Conservation (phyloP, 2,329 filamentous ascomycete species). For the Ascochyta pisi region DNA sequence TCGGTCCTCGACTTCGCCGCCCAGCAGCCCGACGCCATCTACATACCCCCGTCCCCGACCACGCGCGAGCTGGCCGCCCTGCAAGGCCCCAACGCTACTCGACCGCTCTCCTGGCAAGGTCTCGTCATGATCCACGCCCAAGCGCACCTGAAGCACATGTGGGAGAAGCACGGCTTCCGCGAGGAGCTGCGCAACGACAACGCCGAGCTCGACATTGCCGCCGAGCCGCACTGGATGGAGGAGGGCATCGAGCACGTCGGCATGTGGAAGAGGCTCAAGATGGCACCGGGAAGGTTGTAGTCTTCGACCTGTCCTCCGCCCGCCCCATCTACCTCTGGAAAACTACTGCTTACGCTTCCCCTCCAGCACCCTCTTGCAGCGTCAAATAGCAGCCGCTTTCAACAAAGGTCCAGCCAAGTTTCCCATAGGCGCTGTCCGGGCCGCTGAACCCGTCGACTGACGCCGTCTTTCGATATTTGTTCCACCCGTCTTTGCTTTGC, state of each 20-base stretch:
- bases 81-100: slow-evolving; percentile 51
- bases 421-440: not conserved
- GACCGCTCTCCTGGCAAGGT: slow-evolving; percentile 69
- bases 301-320: not conserved
- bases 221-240: slow-evolving; percentile 69
- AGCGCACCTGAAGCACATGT: slow-evolving; percentile 67
- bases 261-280: slow-evolving; percentile 70
- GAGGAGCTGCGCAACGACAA: slow-evolving; percentile 73
- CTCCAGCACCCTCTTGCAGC: slow-evolving; percentile 5
- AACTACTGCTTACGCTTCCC: not conserved
- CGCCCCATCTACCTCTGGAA: not conserved
- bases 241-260: slow-evolving; percentile 85
- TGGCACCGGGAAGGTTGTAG: slow-evolving; percentile 38
- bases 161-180: slow-evolving; percentile 75
- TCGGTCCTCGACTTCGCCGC: slow-evolving; percentile 72
- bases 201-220: slow-evolving; percentile 38
- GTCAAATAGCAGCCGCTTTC: slow-evolving; percentile 1
- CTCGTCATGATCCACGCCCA: slow-evolving; percentile 83
- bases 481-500: not conserved
- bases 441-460: not conserved
- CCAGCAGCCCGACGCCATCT: slow-evolving; percentile 60
- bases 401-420: slow-evolving; percentile 9
- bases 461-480: not conserved
- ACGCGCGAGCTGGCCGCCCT: slow-evolving; percentile 53
- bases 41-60: slow-evolving; percentile 48